Evolutionary conservation across 139 green algal genomes (phyloP).

Genomic region (Coelastrella sp.): DNA sequence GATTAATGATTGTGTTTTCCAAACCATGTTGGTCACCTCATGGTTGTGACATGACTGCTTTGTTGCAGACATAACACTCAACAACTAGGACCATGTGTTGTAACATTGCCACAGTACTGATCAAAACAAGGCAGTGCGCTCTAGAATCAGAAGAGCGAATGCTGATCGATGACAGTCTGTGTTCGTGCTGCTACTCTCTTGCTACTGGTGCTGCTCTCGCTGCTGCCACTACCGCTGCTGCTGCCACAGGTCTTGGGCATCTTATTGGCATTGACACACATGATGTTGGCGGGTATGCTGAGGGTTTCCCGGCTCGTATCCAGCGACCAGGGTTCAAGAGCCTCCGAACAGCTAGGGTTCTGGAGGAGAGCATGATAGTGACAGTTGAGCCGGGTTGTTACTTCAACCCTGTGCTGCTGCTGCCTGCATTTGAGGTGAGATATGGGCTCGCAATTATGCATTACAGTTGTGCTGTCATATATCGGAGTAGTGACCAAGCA

Average conservation of each 20-base stretch:
- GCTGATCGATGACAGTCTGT: no score
- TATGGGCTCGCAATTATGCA: neutral
- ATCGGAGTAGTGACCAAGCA: no score
- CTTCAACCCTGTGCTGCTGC: constrained; percentile 84
- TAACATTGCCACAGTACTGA: no score
- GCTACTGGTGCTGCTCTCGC: constrained; percentile 4
- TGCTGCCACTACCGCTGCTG: constrained; percentile 12
- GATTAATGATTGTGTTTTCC: no score
- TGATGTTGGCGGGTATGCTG: constrained; percentile 90
- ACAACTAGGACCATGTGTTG: no score
- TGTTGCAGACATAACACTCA: no score
- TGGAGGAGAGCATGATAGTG: constrained; percentile 90
- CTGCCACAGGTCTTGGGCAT: constrained; percentile 82
- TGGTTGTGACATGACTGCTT: neutral
- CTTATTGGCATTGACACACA: constrained; percentile 93
- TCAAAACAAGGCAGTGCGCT: no score
- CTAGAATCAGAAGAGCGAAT: neutral
- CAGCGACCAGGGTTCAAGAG: constrained; percentile 64
- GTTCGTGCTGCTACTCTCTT: no score
- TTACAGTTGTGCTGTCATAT: neutral
- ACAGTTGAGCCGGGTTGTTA: constrained; percentile 93
- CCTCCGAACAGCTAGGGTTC: constrained; percentile 70
- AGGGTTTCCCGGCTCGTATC: constrained; percentile 30
- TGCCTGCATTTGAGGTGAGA: constrained; percentile 61
- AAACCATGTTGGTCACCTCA: no score